phyloP scores from a whole-genome alignment of 192 early-diverging fungal genomes.

The Powellomyces hirtus region DNA sequence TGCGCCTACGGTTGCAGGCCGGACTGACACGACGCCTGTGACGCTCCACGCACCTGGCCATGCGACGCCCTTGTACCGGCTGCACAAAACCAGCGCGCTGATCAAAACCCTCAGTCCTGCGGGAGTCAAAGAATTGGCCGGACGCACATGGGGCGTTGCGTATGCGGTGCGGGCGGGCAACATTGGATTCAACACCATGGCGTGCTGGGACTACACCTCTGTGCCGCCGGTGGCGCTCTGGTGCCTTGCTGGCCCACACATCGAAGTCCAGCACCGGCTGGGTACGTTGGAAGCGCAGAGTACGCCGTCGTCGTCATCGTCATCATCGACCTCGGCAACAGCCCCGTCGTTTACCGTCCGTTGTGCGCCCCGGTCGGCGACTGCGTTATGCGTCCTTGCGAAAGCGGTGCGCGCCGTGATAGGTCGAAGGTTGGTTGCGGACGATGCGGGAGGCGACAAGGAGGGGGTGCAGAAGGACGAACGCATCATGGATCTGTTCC shows the following conservation, averaged over 20 bases:
- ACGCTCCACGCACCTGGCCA: background rate
- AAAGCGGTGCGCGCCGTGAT: background rate
- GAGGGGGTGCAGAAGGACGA: background rate
- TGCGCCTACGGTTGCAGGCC: background rate
- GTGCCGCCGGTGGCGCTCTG: background rate
- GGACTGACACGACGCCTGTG: background rate
- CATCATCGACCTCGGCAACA: background rate
- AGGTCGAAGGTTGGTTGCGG: background rate
- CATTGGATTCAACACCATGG: background rate
- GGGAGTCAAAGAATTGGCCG: background rate
- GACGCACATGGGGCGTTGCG: background rate
- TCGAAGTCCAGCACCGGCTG: conserved; percentile 1
- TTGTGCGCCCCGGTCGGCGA: background rate
- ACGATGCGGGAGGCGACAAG: background rate
- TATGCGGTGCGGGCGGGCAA: background rate
- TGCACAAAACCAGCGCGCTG: conserved; percentile 5
- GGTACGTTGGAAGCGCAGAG: background rate
- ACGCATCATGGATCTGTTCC: background rate
- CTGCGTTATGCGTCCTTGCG: background rate
- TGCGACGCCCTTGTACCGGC: background rate
- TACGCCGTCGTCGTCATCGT: background rate
- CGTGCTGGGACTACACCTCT: background rate
- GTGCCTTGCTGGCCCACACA: background rate
- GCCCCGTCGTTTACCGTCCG: background rate
- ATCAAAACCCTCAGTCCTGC: background rate